Conservation (phyloP, 2,329 filamentous ascomycete species). For the Hymenoscyphus occultus region DNA sequence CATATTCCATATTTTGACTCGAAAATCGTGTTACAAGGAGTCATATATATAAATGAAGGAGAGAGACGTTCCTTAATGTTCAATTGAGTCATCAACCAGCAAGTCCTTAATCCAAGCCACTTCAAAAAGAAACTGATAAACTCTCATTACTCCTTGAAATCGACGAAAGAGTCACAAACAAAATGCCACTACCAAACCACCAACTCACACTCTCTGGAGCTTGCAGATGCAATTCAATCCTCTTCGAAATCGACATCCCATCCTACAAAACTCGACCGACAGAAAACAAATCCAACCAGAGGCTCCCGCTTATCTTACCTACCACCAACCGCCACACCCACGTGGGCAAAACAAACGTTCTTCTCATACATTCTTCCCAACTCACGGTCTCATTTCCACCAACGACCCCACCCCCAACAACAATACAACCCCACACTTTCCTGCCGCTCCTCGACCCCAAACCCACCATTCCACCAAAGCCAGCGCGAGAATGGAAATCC, state of each 20-base stretch:
- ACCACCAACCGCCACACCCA: background rate
- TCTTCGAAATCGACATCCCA: slow-evolving; percentile 5
- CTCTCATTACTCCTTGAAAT: background rate
- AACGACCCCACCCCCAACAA: background rate
- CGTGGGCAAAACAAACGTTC: background rate
- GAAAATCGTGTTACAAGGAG: background rate
- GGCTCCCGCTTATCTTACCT: background rate
- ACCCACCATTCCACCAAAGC: background rate
- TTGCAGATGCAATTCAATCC: slow-evolving; percentile 6
- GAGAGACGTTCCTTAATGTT: background rate
- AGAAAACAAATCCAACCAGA: background rate
- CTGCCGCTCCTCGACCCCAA: background rate
- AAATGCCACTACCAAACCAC: slow-evolving; percentile 5
- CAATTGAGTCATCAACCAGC: background rate
- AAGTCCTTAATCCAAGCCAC: background rate
- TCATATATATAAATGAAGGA: background rate
- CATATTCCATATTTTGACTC: background rate
- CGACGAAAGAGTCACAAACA: background rate
- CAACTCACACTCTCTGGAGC: background rate
- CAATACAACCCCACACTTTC: background rate
- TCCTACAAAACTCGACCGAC: background rate
- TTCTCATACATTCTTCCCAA: background rate
- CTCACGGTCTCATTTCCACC: background rate
- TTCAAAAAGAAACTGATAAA: background rate
- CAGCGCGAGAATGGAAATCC: background rate